Evolutionary conservation across 495 filamentous ascomycete species (phyloP).

Genomic region (Aspergillus asperescens): DNA sequence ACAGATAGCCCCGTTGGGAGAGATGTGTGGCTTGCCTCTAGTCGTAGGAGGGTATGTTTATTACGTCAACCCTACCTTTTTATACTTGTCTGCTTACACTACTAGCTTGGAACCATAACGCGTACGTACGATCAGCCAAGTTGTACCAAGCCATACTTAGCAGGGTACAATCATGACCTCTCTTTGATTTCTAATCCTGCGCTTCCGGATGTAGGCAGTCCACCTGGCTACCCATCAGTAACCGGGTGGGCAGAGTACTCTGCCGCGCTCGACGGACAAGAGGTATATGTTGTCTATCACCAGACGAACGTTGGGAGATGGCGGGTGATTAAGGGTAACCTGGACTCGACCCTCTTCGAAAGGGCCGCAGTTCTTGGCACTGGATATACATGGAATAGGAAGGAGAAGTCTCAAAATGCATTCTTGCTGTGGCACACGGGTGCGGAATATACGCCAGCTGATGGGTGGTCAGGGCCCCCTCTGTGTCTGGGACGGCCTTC

Average conservation of each 20-base stretch:
- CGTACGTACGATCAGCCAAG: slow-evolving; percentile 12
- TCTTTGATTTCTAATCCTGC: slow-evolving; percentile 9
- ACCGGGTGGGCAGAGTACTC: slow-evolving; percentile 16
- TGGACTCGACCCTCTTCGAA: slow-evolving; percentile 5
- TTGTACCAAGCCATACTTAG: slow-evolving; percentile 9
- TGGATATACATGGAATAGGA: slow-evolving; percentile 12
- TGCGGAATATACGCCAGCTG: background rate
- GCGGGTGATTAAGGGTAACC: slow-evolving; percentile 9
- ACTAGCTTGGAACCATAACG: slow-evolving; percentile 16
- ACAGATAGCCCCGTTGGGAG: background rate
- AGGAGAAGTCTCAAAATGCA: slow-evolving; percentile 7
- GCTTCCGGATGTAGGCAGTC: slow-evolving; percentile 11
- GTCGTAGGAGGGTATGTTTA: background rate
- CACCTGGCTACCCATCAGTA: slow-evolving; percentile 16
- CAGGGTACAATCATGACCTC: slow-evolving; percentile 14
- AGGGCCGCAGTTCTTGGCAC: slow-evolving; percentile 16
- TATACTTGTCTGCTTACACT: background rate
- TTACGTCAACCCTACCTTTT: background rate
- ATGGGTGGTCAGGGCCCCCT: slow-evolving; percentile 15
- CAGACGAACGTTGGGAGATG: slow-evolving; percentile 5
- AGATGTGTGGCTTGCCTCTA: background rate
- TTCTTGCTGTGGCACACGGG: slow-evolving; percentile 14
- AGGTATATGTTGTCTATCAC: slow-evolving; percentile 13
- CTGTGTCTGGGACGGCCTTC: slow-evolving; percentile 16
- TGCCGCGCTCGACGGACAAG: slow-evolving; percentile 10